phyloP scores from a whole-genome alignment of 495 filamentous ascomycete species.

The Lophiostoma macrostomum region DNA sequence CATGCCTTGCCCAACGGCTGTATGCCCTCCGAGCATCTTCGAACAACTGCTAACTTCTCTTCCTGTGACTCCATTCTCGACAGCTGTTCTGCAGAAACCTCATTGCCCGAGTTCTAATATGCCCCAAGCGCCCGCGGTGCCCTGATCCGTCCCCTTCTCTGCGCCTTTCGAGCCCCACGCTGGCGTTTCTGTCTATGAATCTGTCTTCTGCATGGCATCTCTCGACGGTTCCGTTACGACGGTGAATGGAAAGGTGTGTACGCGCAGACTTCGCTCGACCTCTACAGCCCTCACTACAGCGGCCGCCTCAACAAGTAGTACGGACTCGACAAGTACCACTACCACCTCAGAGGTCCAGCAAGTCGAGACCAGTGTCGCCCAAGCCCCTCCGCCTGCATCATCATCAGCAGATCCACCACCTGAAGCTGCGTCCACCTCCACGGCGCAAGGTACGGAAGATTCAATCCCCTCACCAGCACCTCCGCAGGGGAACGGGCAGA shows the following conservation, averaged over 20 bases:
- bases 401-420: conserved; percentile 2
- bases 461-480: conserved; percentile 11
- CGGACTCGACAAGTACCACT: conserved; percentile 11
- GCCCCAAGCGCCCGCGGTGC: conserved; percentile 26
- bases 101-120: conserved; percentile 30
- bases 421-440: conserved; percentile 6
- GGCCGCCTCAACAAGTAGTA: conserved; percentile 8
- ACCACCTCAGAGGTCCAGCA: conserved; percentile 8
- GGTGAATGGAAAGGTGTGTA: conserved; percentile 31
- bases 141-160: conserved; percentile 22
- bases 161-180: conserved; percentile 14
- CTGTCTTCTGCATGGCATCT: conserved; percentile 33
- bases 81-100: conserved; percentile 13
- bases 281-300: conserved; percentile 14
- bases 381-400: conserved; percentile 3
- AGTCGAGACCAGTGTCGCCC: conserved; percentile 14
- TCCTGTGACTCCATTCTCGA: conserved; percentile 11
- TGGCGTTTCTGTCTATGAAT: conserved; percentile 30
- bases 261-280: conserved; percentile 23
- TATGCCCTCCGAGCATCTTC: conserved; percentile 22
- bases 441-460: conserved; percentile 27
- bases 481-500: too few species aligned
- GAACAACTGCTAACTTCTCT: conserved; percentile 25
- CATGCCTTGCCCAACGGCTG: conserved; percentile 33
- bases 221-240: conserved; percentile 29